Conservation (phyloP, 768 basidiomycete genomes). For the Cyclocybe cylindracea region DNA sequence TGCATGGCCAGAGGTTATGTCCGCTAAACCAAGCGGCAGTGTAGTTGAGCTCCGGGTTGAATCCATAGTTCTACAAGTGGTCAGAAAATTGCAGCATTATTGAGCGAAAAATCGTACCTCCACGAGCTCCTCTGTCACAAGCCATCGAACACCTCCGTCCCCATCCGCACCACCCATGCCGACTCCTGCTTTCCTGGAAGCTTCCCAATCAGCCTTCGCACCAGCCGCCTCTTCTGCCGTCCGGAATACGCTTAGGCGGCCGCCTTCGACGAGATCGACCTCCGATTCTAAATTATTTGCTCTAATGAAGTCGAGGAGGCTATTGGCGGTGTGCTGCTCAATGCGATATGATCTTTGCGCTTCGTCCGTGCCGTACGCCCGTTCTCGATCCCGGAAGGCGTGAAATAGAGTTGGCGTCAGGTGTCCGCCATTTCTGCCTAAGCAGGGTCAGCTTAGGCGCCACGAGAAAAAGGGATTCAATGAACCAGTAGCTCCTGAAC, state of each 20-base stretch:
- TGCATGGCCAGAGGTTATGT: conserved; percentile 78
- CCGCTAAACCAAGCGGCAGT: conserved; percentile 54
- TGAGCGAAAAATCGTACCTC: conserved; percentile 33
- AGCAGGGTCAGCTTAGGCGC: background rate
- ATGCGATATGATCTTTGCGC: conserved; percentile 53
- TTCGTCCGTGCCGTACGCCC: conserved; percentile 51
- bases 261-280: conserved; percentile 65
- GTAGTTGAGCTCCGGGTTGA: conserved; percentile 44
- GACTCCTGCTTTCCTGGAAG: conserved; percentile 54
- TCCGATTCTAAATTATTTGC: conserved; percentile 40
- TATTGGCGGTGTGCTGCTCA: conserved; percentile 55
- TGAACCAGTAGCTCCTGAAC: conserved; percentile 76
- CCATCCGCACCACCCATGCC: conserved; percentile 27
- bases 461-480: background rate
- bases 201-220: conserved; percentile 46
- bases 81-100: background rate
- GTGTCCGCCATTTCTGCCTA: conserved; percentile 82
- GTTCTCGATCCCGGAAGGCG: conserved; percentile 40
- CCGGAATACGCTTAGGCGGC: conserved; percentile 50
- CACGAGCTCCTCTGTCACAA: conserved; percentile 46
- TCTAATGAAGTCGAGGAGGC: conserved; percentile 51
- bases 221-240: conserved; percentile 42
- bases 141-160: conserved; percentile 39
- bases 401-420: conserved; percentile 53
- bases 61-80: conserved; percentile 23